A percentile compares a stretch with the other conserved stretches of the same genome.
Evolutionary conservation across 2,329 filamentous ascomycete genomes (phyloP).

Genomic region (Aspergillus terreus): DNA sequence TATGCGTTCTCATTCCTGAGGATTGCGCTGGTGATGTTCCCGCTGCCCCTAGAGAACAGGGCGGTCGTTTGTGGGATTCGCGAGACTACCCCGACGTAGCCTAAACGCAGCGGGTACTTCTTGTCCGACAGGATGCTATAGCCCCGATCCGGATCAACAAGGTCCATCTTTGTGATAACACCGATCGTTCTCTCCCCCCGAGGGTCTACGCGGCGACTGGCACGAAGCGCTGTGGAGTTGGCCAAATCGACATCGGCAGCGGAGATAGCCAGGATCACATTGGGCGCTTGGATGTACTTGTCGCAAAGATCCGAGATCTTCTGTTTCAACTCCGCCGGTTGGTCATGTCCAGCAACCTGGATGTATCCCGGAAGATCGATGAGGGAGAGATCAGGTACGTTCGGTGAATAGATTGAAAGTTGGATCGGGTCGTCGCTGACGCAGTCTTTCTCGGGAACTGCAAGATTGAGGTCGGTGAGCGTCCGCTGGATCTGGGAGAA

Average conservation of each 20-base stretch:
- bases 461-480: constrained; percentile 88
- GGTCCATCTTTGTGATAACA: constrained; percentile 98
- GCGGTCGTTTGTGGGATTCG: constrained; percentile 65
- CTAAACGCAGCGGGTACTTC: constrained; percentile 91
- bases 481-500: constrained; percentile 82
- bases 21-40: constrained; percentile 76
- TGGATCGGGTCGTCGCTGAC: constrained; percentile 97
- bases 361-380: constrained; percentile 98
- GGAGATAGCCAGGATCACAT: constrained; percentile 94
- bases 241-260: constrained; percentile 96
- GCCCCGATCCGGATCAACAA: constrained; percentile 80
- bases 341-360: constrained; percentile 86
- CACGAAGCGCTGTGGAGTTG: constrained; percentile 87
- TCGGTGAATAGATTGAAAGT: constrained; percentile 89
- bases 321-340: constrained; percentile 86
- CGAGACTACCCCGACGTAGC: constrained; percentile 93
- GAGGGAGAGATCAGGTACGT: constrained; percentile 89
- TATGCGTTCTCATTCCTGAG: constrained; percentile 82
- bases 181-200: constrained; percentile 94
- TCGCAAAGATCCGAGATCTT: constrained; percentile 96
- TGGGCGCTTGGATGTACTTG: constrained; percentile 95
- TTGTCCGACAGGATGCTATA: constrained; percentile 75
- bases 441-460: constrained; percentile 85
- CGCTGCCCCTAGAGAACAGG: constrained; percentile 77
- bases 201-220: constrained; percentile 87